phyloP scores from a whole-genome alignment of 1,139 yeast genomes.

The Debaryomycetaceae sp. region DNA sequence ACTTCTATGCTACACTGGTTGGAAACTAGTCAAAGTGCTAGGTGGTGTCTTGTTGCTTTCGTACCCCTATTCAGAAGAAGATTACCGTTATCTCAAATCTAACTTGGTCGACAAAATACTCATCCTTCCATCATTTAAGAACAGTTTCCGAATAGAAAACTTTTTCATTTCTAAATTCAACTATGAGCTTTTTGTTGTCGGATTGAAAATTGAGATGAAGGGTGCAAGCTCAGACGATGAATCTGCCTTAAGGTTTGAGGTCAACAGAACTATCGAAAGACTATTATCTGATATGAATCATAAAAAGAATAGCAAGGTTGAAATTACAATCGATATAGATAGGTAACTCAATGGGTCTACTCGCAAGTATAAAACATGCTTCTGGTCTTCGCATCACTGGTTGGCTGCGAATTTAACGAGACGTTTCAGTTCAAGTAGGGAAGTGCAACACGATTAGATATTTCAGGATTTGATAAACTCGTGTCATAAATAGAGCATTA shows the following conservation, averaged over 20 bases:
- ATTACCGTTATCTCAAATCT: constrained; percentile 34
- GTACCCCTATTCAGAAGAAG: constrained; percentile 45
- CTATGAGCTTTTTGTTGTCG: constrained; percentile 54
- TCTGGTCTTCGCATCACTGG: neutral
- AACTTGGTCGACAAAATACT: constrained; percentile 36
- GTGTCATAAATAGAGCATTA: too few species aligned
- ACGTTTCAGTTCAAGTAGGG: too few species aligned
- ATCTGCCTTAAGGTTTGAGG: constrained; percentile 50
- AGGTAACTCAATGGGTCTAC: constrained; percentile 16
- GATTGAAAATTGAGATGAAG: constrained; percentile 52
- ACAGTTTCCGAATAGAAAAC: constrained; percentile 45
- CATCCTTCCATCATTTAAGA: constrained; percentile 48
- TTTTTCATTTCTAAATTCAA: constrained; percentile 61
- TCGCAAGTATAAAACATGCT: neutral
- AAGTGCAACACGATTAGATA: too few species aligned
- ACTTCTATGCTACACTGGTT: constrained; percentile 51
- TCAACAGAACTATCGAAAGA: constrained; percentile 43
- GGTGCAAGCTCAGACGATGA: constrained; percentile 77
- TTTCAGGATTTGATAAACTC: too few species aligned
- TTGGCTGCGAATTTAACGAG: neutral
- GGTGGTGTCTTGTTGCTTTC: constrained; percentile 54
- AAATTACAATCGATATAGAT: constrained; percentile 62
- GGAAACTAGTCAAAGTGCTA: constrained; percentile 49
- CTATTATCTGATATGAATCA: constrained; percentile 20
- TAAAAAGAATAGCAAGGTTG: constrained; percentile 36